Conservation (phyloP, 495 filamentous ascomycete genomes). For the Neurospora sp. region DNA sequence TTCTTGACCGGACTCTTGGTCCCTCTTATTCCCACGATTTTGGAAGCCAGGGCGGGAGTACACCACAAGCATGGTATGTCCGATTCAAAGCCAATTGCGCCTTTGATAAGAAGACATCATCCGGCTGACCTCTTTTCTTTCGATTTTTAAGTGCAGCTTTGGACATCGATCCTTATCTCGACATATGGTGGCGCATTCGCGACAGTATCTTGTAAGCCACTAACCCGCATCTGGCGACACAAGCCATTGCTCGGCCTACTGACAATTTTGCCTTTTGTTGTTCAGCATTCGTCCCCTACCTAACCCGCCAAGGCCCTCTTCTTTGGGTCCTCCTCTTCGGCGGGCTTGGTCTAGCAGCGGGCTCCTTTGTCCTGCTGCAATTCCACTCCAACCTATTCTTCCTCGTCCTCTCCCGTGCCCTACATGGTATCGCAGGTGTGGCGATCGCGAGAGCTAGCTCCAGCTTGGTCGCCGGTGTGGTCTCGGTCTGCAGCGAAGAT, state of each 20-base stretch:
- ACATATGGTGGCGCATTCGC: slow-evolving; percentile 21
- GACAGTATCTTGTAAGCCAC: slow-evolving; percentile 16
- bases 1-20: not conserved
- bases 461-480: slow-evolving; percentile 4
- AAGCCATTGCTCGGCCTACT: too few species aligned
- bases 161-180: slow-evolving; percentile 18
- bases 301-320: slow-evolving; percentile 6
- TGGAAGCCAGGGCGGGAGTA: slow-evolving; percentile 6
- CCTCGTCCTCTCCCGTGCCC: slow-evolving; percentile 14
- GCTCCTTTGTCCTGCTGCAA: slow-evolving; percentile 16
- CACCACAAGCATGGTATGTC: slow-evolving; percentile 12
- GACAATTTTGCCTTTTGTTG: not conserved
- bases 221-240: not conserved
- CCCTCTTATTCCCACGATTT: slow-evolving; percentile 19
- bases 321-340: slow-evolving; percentile 8
- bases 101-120: not conserved
- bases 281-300: slow-evolving; percentile 16
- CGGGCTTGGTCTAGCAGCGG: slow-evolving; percentile 12
- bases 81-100: too few species aligned
- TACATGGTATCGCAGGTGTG: slow-evolving; percentile 18
- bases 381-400: slow-evolving; percentile 4
- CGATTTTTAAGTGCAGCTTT: slow-evolving; percentile 13
- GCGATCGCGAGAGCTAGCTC: slow-evolving; percentile 13
- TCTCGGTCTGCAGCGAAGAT: not conserved
- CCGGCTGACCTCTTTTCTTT: not conserved